Evolutionary conservation across 176 grass and related monocot genomes (phyloP), one percentile per base, ranked within the genome.

Genomic region (Secale cereale): DNA sequence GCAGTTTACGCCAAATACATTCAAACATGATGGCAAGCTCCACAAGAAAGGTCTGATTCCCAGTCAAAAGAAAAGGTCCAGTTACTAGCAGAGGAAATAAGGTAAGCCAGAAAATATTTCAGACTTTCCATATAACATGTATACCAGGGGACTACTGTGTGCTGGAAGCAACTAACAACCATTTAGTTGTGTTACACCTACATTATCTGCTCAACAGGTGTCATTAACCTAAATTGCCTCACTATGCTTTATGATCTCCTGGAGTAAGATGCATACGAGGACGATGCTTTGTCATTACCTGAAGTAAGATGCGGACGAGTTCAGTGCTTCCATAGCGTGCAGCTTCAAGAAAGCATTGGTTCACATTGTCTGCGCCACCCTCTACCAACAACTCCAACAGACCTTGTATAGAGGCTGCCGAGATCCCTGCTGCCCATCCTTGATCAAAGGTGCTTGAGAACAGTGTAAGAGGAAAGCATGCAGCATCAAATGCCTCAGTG

Each of bases 321-420:
- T 99, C 93, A 67, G 93, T 99, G 79, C 93, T 99, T 48, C 97
- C 97, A 83, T 96, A 99, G 46, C 91, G 90, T 67, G 93, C 87
- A 79, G 97, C 93, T 92, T 99, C 97, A 81, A 99, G 91, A 90
- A 99, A 96, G 83, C 97, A 99, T 86, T 96, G 91, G 84, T 96
- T 99, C 65, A 99, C 97, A 89, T 99, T 99, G 65, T 99, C 97
- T 48, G 97, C 97, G 8, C 97, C 97, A 8, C 93, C 97, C 85
- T 99, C 97, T 61, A 99, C 97, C 76, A 99, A 87, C 84, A 99
- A 82, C 41, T 94, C 97, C 60, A 99, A 87, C 23, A 99, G 86
- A 10, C 93, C 93, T 66, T 96, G 91, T 86, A 99, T 85, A 52
- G 90, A 91, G 70, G 84, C 69, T 77, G 91, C 91, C 3, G 89